Evolutionary conservation across 352 stramenopile species (phyloP).

Genomic region (Achlya hypogyna): DNA sequence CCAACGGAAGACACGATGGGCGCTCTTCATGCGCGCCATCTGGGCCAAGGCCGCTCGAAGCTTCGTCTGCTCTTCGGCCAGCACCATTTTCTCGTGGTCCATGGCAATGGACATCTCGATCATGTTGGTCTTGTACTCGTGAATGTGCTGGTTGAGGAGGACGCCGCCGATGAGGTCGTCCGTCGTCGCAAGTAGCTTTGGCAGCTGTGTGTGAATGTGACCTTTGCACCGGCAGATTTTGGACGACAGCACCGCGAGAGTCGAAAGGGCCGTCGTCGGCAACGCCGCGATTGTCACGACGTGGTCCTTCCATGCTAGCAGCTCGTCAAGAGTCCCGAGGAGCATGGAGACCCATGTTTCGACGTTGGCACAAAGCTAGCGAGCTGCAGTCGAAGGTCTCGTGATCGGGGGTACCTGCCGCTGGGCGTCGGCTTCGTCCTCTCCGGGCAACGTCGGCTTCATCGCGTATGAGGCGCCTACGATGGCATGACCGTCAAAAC

Average conservation of each 20-base stretch:
- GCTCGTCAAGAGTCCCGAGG: constrained; percentile 3
- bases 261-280: not conserved
- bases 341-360: not conserved
- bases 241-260: not conserved
- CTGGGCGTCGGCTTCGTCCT: not conserved
- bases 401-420: not conserved
- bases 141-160: constrained; percentile 7
- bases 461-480: constrained; percentile 9
- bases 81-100: constrained; percentile 18
- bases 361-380: constrained; percentile 8
- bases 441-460: constrained; percentile 4
- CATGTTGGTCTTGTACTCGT: constrained; percentile 15
- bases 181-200: not conserved
- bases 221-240: constrained; percentile 11
- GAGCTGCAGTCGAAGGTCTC: not conserved
- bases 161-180: constrained; percentile 7
- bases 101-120: constrained; percentile 12
- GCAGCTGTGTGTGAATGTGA: not conserved
- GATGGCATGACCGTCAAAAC: not conserved
- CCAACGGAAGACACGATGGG: constrained; percentile 14
- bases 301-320: constrained; percentile 11
- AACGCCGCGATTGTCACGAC: constrained; percentile 1
- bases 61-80: constrained; percentile 13
- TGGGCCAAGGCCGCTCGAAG: constrained; percentile 8
- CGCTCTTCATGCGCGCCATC: constrained; percentile 2